Evolutionary conservation across 139 green algal species (phyloP).

Genomic region (Mesotaenium endlicherianum): DNA sequence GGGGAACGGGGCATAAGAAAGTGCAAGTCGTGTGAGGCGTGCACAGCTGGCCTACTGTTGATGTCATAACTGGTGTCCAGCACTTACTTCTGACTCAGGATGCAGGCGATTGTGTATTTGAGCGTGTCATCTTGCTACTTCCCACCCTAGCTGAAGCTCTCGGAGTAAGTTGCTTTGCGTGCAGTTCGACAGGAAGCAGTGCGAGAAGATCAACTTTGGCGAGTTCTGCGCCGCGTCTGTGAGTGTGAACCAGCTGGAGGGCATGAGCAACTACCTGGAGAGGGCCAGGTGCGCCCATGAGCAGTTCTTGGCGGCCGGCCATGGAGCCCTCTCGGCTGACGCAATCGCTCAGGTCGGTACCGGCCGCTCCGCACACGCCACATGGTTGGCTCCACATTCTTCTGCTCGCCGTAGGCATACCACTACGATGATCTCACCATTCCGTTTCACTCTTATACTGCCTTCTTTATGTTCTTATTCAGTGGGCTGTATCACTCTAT

Average conservation of each 20-base stretch:
- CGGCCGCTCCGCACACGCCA: neutral
- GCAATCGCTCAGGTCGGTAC: neutral
- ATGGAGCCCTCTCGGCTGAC: neutral
- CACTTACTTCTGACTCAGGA: neutral
- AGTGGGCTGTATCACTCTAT: too few species aligned
- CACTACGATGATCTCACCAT: neutral
- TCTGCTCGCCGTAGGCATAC: neutral
- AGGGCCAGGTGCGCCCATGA: neutral
- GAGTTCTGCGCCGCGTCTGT: constrained; percentile 17
- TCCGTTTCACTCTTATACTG: too few species aligned
- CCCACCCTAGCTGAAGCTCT: neutral
- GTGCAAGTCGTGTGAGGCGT: neutral
- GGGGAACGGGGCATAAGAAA: neutral
- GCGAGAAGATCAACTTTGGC: constrained; percentile 4
- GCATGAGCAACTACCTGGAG: constrained; percentile 2
- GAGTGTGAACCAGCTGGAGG: constrained; percentile 23
- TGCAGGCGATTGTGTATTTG: too few species aligned
- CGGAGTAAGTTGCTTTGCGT: neutral
- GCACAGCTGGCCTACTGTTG: neutral
- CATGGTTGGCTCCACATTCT: neutral
- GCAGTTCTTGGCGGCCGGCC: neutral
- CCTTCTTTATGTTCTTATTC: too few species aligned
- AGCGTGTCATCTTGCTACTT: neutral
- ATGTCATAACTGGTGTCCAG: neutral
- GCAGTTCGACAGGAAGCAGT: neutral